These are phyloP conservation scores for Stromatinia cepivora DNA, from an alignment of 2,329 filamentous ascomycete genomes.

Conservation along the genomic window DNA sequence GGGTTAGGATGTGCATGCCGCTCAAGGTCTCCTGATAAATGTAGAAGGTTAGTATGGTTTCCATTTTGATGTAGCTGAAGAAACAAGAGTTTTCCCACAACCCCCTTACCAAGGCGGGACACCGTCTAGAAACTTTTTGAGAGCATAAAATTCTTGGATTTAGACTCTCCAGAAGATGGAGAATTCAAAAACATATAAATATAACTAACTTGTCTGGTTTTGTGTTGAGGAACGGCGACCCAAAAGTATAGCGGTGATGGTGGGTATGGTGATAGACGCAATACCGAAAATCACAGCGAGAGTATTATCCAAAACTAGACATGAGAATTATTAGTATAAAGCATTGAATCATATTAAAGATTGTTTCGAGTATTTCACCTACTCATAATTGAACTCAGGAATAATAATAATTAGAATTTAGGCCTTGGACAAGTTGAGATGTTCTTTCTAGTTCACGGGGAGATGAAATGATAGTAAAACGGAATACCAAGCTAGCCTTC, in stretches of 20 bases:
- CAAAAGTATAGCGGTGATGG: background rate
- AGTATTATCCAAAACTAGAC: background rate
- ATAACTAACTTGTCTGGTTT: background rate
- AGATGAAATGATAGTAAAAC: no score
- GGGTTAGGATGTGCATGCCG: fast-evolving
- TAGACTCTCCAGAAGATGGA: background rate
- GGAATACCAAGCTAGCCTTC: no score
- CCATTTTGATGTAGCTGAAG: background rate
- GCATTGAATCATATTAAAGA: background rate
- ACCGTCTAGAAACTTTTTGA: no score
- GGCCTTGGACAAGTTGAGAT: no score
- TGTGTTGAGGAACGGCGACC: background rate
- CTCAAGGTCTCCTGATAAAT: background rate
- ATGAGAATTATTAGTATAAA: background rate
- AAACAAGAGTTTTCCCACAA: no score
- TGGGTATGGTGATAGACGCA: background rate
- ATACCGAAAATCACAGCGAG: background rate
- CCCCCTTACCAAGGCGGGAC: no score
- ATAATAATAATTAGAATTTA: background rate
- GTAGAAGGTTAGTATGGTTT: background rate
- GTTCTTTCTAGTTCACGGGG: no score
- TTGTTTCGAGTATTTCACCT: background rate
- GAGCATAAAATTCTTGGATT: background rate
- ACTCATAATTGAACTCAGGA: background rate
- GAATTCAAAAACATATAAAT: background rate